Conservation (phyloP, 805 yeast genomes). For the Starmerella riodocensis region DNA sequence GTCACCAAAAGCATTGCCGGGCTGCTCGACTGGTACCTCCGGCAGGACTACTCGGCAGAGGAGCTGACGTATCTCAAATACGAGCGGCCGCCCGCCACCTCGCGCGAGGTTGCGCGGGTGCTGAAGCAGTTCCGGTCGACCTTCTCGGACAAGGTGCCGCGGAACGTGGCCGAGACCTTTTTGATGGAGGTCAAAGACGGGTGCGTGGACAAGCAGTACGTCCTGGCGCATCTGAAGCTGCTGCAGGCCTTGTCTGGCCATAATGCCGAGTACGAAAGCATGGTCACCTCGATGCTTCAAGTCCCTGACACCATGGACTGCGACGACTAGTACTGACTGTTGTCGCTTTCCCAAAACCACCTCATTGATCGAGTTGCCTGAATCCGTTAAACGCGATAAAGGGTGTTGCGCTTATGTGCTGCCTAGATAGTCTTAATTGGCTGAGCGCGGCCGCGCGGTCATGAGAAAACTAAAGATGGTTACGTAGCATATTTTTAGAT, state of each 20-base stretch:
- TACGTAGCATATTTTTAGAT: too few species aligned
- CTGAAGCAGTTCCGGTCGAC: neutral
- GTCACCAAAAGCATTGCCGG: constrained; percentile 1
- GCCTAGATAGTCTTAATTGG: too few species aligned
- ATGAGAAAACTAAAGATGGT: too few species aligned
- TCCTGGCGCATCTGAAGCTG: constrained; percentile 2
- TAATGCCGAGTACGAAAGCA: neutral
- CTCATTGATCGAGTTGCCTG: too few species aligned
- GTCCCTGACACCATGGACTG: too few species aligned
- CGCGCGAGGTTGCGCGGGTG: neutral
- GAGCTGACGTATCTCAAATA: constrained; percentile 5
- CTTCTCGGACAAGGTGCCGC: neutral
- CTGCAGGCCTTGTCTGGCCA: constrained; percentile 2
- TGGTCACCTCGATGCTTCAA: neutral
- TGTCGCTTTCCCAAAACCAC: too few species aligned
- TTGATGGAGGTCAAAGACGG: neutral
- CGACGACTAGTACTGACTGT: too few species aligned
- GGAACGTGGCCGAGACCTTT: neutral
- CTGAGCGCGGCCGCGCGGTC: too few species aligned
- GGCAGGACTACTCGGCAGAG: constrained; percentile 3
- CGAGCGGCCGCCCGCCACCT: constrained; percentile 1
- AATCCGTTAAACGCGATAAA: too few species aligned
- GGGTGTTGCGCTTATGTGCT: too few species aligned
- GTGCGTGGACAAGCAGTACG: neutral
- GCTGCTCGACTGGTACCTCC: constrained; percentile 13